Conservation (phyloP, 2,329 filamentous ascomycete genomes). For the Botryotinia globosa region DNA sequence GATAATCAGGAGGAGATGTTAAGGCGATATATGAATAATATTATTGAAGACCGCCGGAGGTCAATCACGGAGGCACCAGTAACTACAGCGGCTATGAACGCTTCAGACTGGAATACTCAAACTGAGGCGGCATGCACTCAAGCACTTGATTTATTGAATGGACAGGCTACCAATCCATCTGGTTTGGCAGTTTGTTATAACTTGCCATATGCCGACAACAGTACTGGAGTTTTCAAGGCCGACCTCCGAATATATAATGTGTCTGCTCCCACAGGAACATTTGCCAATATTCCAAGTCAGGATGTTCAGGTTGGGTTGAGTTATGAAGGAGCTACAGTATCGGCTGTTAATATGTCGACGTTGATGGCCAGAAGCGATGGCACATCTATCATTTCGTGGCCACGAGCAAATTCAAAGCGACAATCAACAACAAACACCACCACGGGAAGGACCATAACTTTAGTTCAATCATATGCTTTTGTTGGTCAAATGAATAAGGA, state of each 20-base stretch:
- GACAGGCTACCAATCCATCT: conserved; percentile 65
- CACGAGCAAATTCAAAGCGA: conserved; percentile 26
- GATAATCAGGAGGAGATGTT: conserved; percentile 29
- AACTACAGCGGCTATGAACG: conserved; percentile 23
- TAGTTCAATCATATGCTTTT: conserved; percentile 65
- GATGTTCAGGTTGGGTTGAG: conserved; percentile 54
- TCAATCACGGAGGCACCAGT: conserved; percentile 4
- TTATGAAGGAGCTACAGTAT: conserved; percentile 55
- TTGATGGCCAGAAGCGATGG: conserved; percentile 26
- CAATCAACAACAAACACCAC: conserved; percentile 19
- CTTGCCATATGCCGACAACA: conserved; percentile 65
- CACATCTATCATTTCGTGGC: conserved; percentile 34
- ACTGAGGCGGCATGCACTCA: conserved; percentile 58
- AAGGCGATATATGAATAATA: conserved; percentile 35
- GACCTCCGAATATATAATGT: conserved; percentile 74
- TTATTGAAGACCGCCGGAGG: conserved; percentile 29
- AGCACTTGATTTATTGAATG: conserved; percentile 53
- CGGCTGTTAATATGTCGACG: conserved; percentile 41
- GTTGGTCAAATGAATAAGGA: conserved; percentile 64
- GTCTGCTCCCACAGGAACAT: conserved; percentile 53
- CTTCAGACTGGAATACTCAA: conserved; percentile 54
- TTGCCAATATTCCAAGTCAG: conserved; percentile 49
- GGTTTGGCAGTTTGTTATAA: conserved; percentile 84
- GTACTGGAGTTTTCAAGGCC: conserved; percentile 69
- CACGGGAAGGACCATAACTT: conserved; percentile 34